phyloP scores from a whole-genome alignment of 306 rosid species.

The Pyrus pyrifolia region DNA sequence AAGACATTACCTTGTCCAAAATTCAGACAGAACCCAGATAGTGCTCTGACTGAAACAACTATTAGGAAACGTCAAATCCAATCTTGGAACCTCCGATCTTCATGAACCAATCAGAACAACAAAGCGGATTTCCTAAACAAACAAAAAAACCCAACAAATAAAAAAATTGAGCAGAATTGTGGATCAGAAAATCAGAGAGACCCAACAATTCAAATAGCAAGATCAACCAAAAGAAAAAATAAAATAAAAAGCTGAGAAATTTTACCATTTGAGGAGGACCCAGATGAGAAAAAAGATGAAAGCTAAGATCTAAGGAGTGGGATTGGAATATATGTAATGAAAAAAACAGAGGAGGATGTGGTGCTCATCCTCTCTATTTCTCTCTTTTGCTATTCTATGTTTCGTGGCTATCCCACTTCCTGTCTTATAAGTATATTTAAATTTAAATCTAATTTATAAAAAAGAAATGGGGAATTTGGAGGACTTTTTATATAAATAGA shows the following conservation, averaged over 20 bases:
- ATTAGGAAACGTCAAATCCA: slow-evolving; percentile 45
- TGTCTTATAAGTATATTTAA: slow-evolving; percentile 45
- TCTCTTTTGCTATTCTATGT: slow-evolving; percentile 41
- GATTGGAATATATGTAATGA: slow-evolving; percentile 51
- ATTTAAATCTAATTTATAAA: not conserved
- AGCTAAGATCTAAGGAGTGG: slow-evolving; percentile 53
- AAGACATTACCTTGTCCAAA: slow-evolving; percentile 43
- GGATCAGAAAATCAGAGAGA: slow-evolving; percentile 40
- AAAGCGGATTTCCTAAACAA: slow-evolving; percentile 31
- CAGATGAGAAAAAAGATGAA: slow-evolving; percentile 35
- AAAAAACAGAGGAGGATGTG: slow-evolving; percentile 90
- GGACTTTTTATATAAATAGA: slow-evolving; percentile 38
- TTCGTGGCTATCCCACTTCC: slow-evolving; percentile 76
- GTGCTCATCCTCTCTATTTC: slow-evolving; percentile 38
- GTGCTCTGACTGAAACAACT: slow-evolving; percentile 48
- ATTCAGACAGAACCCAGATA: slow-evolving; percentile 53
- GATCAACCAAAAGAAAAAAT: slow-evolving; percentile 18
- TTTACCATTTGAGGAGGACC: slow-evolving; percentile 51
- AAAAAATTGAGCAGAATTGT: slow-evolving; percentile 13
- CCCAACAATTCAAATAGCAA: not conserved
- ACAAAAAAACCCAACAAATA: not conserved
- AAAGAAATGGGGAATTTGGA: slow-evolving; percentile 66
- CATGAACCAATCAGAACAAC: slow-evolving; percentile 36
- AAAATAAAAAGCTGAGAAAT: slow-evolving; percentile 22
- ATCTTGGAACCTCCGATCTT: slow-evolving; percentile 63